Conservation (phyloP, 441 rosid species). For the Breynia disticha region DNA sequence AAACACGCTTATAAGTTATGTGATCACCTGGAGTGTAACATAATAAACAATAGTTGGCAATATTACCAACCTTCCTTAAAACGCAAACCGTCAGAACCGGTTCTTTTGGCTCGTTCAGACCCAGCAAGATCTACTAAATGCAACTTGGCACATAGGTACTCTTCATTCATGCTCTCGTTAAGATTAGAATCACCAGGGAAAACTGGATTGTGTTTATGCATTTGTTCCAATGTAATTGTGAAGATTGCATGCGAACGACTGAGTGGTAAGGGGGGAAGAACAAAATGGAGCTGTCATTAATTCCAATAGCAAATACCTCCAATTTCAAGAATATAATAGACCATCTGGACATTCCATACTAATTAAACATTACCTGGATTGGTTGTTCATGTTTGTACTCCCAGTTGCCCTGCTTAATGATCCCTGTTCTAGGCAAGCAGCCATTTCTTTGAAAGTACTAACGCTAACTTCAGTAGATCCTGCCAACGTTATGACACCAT, state of each 20-base stretch:
- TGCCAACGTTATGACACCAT: slow-evolving; percentile 90
- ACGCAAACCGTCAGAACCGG: slow-evolving; percentile 93
- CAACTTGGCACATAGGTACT: slow-evolving; percentile 94
- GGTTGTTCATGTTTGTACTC: slow-evolving; percentile 97
- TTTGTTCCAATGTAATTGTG: slow-evolving; percentile 93
- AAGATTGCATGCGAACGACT: slow-evolving; percentile 99
- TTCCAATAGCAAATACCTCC: not conserved
- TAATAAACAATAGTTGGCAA: slow-evolving; percentile 11
- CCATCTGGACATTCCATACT: no score
- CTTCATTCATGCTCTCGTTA: slow-evolving; percentile 63
- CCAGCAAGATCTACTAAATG: slow-evolving; percentile 99
- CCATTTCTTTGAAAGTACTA: slow-evolving; percentile 74
- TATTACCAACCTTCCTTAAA: slow-evolving; percentile 81
- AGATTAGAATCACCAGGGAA: slow-evolving; percentile 43
- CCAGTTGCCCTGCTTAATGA: slow-evolving; percentile 92
- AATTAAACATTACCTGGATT: slow-evolving; percentile 54
- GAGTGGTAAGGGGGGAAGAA: slow-evolving; percentile 14
- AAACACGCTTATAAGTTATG: slow-evolving; percentile 17
- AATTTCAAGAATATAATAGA: not conserved
- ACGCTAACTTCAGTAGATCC: slow-evolving; percentile 93
- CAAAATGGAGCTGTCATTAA: not conserved
- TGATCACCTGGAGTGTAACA: slow-evolving; percentile 12
- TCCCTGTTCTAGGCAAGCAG: slow-evolving; percentile 90
- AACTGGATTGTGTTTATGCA: slow-evolving; percentile 61
- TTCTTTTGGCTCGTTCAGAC: slow-evolving; percentile 95